Conservation (phyloP, 2,329 filamentous ascomycete genomes). For the Fusarium sp. region DNA sequence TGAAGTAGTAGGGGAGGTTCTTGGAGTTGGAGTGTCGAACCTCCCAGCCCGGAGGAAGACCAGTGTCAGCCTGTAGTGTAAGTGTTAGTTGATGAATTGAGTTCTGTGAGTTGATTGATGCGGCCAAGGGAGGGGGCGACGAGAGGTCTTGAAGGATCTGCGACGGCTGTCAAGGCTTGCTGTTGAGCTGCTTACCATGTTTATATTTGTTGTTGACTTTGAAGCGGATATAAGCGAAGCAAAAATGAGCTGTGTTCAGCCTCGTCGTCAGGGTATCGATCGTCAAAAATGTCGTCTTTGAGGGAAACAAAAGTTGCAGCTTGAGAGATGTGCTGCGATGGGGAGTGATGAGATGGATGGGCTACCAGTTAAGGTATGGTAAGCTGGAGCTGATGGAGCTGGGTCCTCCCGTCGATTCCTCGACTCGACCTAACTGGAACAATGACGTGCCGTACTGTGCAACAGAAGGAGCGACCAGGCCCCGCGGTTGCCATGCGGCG, state of each 20-base stretch:
- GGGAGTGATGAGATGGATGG: constrained; percentile 14
- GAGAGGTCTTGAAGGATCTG: neutral
- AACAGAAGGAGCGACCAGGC: constrained; percentile 2
- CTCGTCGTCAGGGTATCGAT: neutral
- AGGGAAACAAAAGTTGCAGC: constrained; percentile 17
- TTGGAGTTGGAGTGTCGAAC: constrained; percentile 98
- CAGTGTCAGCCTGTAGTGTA: constrained; percentile 72
- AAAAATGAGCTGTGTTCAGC: neutral
- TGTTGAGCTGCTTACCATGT: constrained; percentile 31
- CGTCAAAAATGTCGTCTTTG: constrained; percentile 3
- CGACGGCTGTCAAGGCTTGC: neutral
- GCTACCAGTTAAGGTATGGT: constrained; percentile 17
- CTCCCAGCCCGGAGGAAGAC: constrained; percentile 90
- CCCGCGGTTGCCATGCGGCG: constrained; percentile 28
- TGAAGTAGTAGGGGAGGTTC: constrained; percentile 99
- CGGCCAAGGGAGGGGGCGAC: neutral
- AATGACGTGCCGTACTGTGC: constrained; percentile 41
- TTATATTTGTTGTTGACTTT: constrained; percentile 13
- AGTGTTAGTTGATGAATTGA: constrained; percentile 15
- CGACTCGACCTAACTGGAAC: constrained; percentile 23
- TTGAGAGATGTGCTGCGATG: constrained; percentile 19
- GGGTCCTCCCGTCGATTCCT: neutral
- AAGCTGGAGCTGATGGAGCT: constrained; percentile 38
- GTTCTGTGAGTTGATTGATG: neutral
- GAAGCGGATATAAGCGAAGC: neutral